Conservation (phyloP, 768 basidiomycete genomes). For the Leccinum sublutescens region DNA sequence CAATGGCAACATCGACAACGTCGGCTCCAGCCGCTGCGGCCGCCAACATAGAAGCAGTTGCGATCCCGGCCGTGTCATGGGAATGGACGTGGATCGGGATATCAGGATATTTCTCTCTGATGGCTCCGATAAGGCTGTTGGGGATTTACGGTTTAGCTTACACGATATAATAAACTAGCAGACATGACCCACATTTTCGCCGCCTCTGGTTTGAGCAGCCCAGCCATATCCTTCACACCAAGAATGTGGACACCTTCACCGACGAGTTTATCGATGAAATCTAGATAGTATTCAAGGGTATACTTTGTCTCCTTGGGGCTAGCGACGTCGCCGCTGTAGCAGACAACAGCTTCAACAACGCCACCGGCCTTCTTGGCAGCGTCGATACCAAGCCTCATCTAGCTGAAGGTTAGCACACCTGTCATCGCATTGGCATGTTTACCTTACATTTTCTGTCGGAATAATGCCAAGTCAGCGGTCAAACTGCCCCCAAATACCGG, state of each 20-base stretch:
- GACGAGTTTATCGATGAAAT: slow-evolving; percentile 92
- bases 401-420: slow-evolving; percentile 17
- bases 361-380: slow-evolving; percentile 99
- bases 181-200: slow-evolving; percentile 69
- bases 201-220: slow-evolving; percentile 91
- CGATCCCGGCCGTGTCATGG: slow-evolving; percentile 98
- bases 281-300: slow-evolving; percentile 94
- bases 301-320: slow-evolving; percentile 95
- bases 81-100: slow-evolving; percentile 99
- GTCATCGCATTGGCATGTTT: background rate
- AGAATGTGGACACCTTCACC: slow-evolving; percentile 95
- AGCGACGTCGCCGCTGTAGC: slow-evolving; percentile 97
- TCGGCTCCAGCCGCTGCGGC: slow-evolving; percentile 97
- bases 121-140: slow-evolving; percentile 83
- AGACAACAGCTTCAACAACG: slow-evolving; percentile 95
- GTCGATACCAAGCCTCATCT: slow-evolving; percentile 98
- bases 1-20: slow-evolving; percentile 96
- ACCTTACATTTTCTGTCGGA: slow-evolving; percentile 63
- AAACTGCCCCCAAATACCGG: background rate
- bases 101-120: slow-evolving; percentile 94
- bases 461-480: slow-evolving; percentile 6
- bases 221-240: slow-evolving; percentile 99
- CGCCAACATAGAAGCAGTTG: slow-evolving; percentile 96
- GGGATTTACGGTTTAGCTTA: slow-evolving; percentile 7
- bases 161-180: background rate